phyloP scores from a whole-genome alignment of 257 asterid genomes.

The Thymus quinquecostatus region DNA sequence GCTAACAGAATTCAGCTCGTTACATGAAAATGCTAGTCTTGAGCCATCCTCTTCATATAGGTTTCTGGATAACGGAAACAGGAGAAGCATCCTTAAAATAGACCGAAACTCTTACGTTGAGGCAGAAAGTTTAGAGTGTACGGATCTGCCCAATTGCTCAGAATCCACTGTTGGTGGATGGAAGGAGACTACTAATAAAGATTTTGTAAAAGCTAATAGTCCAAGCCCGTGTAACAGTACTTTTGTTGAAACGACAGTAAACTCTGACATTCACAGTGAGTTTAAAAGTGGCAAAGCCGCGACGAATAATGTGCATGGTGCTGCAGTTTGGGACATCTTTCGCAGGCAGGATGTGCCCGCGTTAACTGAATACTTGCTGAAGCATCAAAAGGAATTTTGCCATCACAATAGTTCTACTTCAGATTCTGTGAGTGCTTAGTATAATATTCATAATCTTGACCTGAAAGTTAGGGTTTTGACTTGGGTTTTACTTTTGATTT shows the following conservation, averaged over 20 bases:
- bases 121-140: neutral
- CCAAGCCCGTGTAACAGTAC: neutral
- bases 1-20: neutral
- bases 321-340: constrained; percentile 88
- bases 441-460: neutral
- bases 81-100: neutral
- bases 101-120: neutral
- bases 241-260: constrained; percentile 24
- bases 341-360: constrained; percentile 71
- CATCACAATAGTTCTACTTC: constrained; percentile 35
- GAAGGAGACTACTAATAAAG: constrained; percentile 7
- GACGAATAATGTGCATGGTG: constrained; percentile 46
- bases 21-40: neutral
- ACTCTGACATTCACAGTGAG: constrained; percentile 11
- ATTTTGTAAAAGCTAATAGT: constrained; percentile 15
- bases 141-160: constrained; percentile 7
- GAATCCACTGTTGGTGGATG: constrained; percentile 1
- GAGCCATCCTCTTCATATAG: neutral
- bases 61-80: neutral
- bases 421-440: constrained; percentile 44
- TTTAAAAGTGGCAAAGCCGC: constrained; percentile 23
- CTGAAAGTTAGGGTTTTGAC: neutral
- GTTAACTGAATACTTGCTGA: constrained; percentile 55
- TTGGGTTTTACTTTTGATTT: constrained; percentile 1
- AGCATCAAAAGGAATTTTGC: constrained; percentile 65